Evolutionary conservation across 2,329 filamentous ascomycete genomes (phyloP).

Genomic region (Orbilia brochopaga): DNA sequence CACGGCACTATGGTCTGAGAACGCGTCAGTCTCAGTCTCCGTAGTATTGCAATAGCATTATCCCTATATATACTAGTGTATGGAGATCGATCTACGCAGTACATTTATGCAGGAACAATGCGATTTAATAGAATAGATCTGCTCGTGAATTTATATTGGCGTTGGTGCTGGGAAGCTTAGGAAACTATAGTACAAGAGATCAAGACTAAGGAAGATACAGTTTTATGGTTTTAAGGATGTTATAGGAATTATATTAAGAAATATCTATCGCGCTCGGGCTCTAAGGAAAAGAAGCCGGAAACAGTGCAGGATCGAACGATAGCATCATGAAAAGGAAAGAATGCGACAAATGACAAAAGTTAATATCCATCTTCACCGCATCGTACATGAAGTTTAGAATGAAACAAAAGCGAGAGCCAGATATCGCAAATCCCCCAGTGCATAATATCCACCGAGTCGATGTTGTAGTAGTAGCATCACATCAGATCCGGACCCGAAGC

Average conservation of each 20-base stretch:
- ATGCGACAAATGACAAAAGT: slow-evolving; percentile 1
- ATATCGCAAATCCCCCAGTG: background rate
- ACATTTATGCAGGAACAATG: no score
- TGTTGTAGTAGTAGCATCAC: background rate
- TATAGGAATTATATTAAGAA: background rate
- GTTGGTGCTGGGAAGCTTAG: background rate
- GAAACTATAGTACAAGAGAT: slow-evolving; percentile 43
- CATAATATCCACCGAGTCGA: no score
- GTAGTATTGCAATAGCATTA: no score
- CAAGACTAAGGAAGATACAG: slow-evolving; percentile 9
- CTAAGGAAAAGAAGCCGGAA: slow-evolving; percentile 1
- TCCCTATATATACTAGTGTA: no score
- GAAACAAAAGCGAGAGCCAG: background rate
- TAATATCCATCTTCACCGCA: slow-evolving; percentile 1
- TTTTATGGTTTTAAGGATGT: background rate
- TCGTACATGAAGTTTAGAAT: background rate
- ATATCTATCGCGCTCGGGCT: background rate
- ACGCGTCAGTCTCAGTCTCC: no score
- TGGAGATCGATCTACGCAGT: no score
- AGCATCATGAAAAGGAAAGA: background rate
- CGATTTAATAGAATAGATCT: no score
- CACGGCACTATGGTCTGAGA: no score
- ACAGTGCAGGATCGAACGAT: background rate
- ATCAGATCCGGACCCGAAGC: background rate
- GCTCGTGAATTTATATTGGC: no score